A percentile compares a stretch with the other conserved stretches of the same genome.
These are phyloP conservation scores for Saccharomyces jurei DNA, from an alignment of 805 yeast species.

Conservation along the genomic window DNA sequence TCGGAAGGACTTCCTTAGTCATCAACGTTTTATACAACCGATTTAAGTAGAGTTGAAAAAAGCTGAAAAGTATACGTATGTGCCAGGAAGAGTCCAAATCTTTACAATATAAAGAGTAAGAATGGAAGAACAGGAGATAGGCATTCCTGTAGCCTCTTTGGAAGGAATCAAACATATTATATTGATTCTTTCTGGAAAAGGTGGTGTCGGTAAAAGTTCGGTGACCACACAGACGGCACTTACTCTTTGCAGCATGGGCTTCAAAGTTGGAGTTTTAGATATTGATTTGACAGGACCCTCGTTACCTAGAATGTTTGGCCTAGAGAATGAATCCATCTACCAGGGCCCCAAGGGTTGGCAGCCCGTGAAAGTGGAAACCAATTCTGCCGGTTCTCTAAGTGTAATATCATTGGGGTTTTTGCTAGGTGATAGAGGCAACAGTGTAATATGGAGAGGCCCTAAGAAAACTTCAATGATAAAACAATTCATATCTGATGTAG, in stretches of 20 bases:
- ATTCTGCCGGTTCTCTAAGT: conserved; percentile 38
- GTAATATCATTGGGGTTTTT: conserved; percentile 88
- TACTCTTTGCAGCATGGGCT: conserved; percentile 62
- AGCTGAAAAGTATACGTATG: not conserved
- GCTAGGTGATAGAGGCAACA: conserved; percentile 72
- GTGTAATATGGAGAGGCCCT: conserved; percentile 98
- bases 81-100: not conserved
- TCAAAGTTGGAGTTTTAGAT: conserved; percentile 87
- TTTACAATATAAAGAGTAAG: not conserved
- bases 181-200: conserved; percentile 84
- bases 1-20: not conserved
- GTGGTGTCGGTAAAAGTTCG: conserved; percentile 96
- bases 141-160: conserved; percentile 30
- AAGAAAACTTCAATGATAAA: conserved; percentile 96
- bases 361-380: conserved; percentile 51
- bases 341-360: conserved; percentile 86
- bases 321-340: conserved; percentile 69
- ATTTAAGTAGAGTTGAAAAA: not conserved
- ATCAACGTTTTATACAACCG: not conserved
- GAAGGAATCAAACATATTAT: conserved; percentile 64
- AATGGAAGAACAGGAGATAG: conserved; percentile 6
- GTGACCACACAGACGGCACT: conserved; percentile 91
- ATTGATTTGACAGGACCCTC: conserved; percentile 97
- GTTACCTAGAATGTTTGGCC: conserved; percentile 90
- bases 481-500: conserved; percentile 84